These are phyloP conservation scores for Cinnamomum micranthum DNA, from an alignment of 164 flowering plant species.

Conservation along the genomic window DNA sequence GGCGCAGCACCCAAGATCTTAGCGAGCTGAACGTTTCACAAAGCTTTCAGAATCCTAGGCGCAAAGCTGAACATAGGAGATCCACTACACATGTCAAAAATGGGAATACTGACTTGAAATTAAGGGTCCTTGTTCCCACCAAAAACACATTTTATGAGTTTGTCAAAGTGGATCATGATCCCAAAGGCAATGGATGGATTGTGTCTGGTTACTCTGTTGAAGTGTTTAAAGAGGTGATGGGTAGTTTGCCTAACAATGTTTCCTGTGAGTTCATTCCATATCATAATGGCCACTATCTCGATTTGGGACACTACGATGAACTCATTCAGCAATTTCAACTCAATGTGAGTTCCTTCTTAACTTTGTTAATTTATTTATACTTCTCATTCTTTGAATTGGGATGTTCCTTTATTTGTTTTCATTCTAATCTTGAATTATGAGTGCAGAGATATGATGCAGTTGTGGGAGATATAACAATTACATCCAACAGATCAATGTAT, in stretches of 20 bases:
- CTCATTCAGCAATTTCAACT: neutral
- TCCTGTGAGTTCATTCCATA: neutral
- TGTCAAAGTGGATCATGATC: constrained; percentile 16
- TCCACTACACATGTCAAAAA: constrained; percentile 17
- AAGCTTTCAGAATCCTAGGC: neutral
- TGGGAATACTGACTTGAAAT: constrained; percentile 24
- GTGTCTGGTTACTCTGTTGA: neutral
- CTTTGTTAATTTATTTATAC: neutral
- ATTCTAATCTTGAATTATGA: neutral
- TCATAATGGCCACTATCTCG: neutral
- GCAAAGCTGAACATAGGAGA: constrained; percentile 26
- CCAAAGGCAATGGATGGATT: neutral
- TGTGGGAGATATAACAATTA: constrained; percentile 14
- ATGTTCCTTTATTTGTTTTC: neutral
- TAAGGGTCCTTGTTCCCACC: constrained; percentile 32
- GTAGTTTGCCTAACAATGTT: neutral
- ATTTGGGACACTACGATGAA: neutral
- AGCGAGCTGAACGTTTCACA: neutral
- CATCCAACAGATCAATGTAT: constrained; percentile 28
- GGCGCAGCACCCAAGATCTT: no score
- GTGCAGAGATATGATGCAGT: constrained; percentile 7
- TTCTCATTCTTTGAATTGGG: neutral
- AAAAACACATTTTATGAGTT: constrained; percentile 29
- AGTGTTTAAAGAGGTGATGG: neutral
- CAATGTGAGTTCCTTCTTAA: neutral